Evolutionary conservation across 2,329 filamentous ascomycete species (phyloP).

Genomic region (Phyllachora maydis): DNA sequence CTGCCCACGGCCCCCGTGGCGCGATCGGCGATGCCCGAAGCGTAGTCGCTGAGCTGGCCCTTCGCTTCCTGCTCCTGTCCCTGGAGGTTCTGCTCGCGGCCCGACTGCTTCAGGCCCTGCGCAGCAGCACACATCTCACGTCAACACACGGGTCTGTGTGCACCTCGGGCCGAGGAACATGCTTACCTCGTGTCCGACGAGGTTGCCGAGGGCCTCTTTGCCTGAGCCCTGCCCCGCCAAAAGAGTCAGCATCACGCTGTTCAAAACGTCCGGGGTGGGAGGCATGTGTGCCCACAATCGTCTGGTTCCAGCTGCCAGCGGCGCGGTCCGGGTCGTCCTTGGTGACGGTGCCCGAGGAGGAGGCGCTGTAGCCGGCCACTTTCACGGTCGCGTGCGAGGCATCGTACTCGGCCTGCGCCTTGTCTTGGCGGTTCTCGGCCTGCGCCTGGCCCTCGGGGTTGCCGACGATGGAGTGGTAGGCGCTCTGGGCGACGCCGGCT

Average conservation of each 20-base stretch:
- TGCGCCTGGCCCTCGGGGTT: slow-evolving; percentile 42
- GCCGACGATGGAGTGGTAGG: slow-evolving; percentile 53
- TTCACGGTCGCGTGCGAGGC: slow-evolving; percentile 58
- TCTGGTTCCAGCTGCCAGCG: slow-evolving; percentile 69
- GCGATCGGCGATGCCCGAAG: slow-evolving; percentile 45
- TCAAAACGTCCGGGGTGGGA: no score
- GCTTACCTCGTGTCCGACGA: slow-evolving; percentile 50
- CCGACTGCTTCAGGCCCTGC: slow-evolving; percentile 50
- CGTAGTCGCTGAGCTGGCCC: slow-evolving; percentile 60
- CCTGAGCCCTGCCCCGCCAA: no score
- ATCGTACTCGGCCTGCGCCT: slow-evolving; percentile 46
- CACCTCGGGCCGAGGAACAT: no score
- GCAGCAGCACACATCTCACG: no score
- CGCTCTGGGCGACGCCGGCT: slow-evolving; percentile 51
- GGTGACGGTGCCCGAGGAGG: slow-evolving; percentile 46
- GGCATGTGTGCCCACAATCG: no score
- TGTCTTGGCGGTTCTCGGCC: slow-evolving; percentile 42
- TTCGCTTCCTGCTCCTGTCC: slow-evolving; percentile 68
- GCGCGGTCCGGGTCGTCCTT: slow-evolving; percentile 54
- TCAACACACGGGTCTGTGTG: no score
- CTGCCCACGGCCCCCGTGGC: slow-evolving; percentile 50
- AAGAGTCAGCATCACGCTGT: no score
- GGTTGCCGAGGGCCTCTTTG: slow-evolving; percentile 61
- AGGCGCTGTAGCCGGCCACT: slow-evolving; percentile 50
- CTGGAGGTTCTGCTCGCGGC: slow-evolving; percentile 57